Base-by-base conservation (phyloP, 2,329 filamentous ascomycete species). In the Alternaria infectoria region DNA sequence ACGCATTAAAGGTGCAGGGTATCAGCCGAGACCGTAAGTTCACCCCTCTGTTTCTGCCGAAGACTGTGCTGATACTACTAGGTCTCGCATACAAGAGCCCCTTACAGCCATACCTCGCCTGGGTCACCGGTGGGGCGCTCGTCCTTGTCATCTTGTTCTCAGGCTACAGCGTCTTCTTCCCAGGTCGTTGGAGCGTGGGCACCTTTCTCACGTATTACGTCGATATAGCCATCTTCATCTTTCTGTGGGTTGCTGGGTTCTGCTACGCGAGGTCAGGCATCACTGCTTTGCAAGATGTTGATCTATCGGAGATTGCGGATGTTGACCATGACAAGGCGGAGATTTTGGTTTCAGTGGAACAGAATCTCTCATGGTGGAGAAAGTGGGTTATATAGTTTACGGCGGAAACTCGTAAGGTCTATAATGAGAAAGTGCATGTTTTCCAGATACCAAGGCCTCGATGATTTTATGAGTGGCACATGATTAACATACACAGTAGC, bases 101-200 rank as follows among this genome's bases (percentile, higher is more conserved):
- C 5, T 54, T 65, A 1, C 63, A 65, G 51, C 59, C 60, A 23
- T 61, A 51, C 9, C 30, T 43, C 13, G 30, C 52, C 1, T 65
- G 54, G 30, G 21, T 17, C 19, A 54, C 50, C 1, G 50, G 50
- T 2, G 13, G 50, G 9, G 28, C 50, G 7, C 50, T 57, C 19
- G 89, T 87, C 3, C 84, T 86, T 46, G 76, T 90, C 61, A 92
- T 93, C 87, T 86, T 93, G 63, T 86, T 93, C 3, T 87, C 89
- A 5, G 91, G 91, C 0, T 93, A 92, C 67, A 85, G 87, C 0
- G 90, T 93, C 1, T 94, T 93, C 72, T 77, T 93, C 30, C 88
- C 88, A 0, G 82, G 81, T 7, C 84, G 85, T 7, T 93, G 90
- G 91, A 84, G 86, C 59, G 51, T 40, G 6, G 28, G 36, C 36